Evolutionary conservation across 2,329 filamentous ascomycete genomes (phyloP), one percentile per base, ranked within the genome.

Genomic region (Epichloe coenophiala): DNA sequence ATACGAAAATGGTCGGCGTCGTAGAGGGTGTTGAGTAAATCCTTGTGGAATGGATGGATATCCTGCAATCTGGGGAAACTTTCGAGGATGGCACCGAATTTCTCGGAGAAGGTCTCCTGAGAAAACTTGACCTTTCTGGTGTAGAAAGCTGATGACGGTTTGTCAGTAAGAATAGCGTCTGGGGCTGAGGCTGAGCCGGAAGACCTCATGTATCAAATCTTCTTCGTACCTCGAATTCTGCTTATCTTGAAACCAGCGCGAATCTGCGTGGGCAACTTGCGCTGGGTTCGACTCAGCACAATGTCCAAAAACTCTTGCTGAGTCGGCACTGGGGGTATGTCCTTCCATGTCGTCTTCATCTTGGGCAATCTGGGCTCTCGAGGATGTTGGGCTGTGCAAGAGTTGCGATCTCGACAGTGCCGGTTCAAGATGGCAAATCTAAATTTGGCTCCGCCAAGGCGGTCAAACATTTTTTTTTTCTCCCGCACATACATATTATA

Each of bases 61-160:
- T 98, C 93, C 65, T 88, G 83, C 50, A 98, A 77, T 52, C 90
- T 81, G 50, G 93, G 93, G 64, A 98, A 96, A 61, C 86, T 88
- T 68, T 95, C 87, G 63, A 97, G 81, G 63, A 96, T 96, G 54
- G 83, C 80, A 58, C 81, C 81, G 58, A 98, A 82, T 72, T 97
- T 97, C 68, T 98, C 93, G 57, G 83, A 83, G 69, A 96, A 96
- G 41, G 91, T 97, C 72, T 98, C 93, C 64, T 91, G 84, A 5
- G 93, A 96, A 71, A 89, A 98, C 71, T 97, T 97, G 77, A 96
- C 90, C 72, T 97, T 97, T 67, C 93, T 78, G 44, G 91, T 96
- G 70, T 97, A 97, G 73, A 97, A 97, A 47, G 81, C 85, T 83
- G 38, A 23, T 8, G 13, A 27, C 5, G 11, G 17, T 11, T 47